Base-by-base conservation (phyloP, 2,329 filamentous ascomycete genomes). In the Ampelomyces quisqualis region DNA sequence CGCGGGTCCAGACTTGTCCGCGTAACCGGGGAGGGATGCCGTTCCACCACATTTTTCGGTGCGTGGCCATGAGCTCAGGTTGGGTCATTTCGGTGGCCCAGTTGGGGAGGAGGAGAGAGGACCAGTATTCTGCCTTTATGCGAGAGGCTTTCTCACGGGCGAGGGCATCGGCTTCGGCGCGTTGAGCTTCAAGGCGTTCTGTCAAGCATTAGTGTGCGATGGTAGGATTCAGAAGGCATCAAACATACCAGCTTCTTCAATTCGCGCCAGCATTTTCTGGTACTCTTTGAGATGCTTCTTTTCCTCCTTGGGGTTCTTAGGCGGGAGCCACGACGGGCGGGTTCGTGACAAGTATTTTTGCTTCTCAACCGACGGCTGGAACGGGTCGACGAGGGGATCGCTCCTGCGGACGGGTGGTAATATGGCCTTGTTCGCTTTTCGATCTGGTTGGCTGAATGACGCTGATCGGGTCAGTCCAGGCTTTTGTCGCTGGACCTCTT, bases 231-330 rank as follows among this genome's bases (percentile, higher is more conserved):
- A 5, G 19, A 9, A 18, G 21, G 26, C 15, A 11, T 20, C 14
- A 17, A 32, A 60, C 73, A 54, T 65, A 77, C 77, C 75, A 41
- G 76, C 73, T 69, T 82, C 80, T 27, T 77, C 72, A 19, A 80
- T 77, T 30, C 76, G 50, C 72, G 79, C 57, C 84, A 91, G 88
- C 85, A 93, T 90, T 65, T 78, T 82, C 69, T 90, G 84, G 62
- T 90, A 93, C 64, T 93, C 83, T 59, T 81, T 90, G 52, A 98
- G 65, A 68, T 98, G 93, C 53, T 84, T 85, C 64, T 81, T 87
- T 71, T 98, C 93, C 68, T 98, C 93, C 38, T 86, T 86, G 2
- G 89, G 90, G 52, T 93, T 84, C 70, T 93, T 93, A 1, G 88
- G 88, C 1, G 88, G 88, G 2, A 93, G 73, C 88, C 88, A 93